Evolutionary conservation across 2,329 filamentous ascomycete species (phyloP), one percentile per base, ranked within the genome.

Genomic region (Orbilia javanica): DNA sequence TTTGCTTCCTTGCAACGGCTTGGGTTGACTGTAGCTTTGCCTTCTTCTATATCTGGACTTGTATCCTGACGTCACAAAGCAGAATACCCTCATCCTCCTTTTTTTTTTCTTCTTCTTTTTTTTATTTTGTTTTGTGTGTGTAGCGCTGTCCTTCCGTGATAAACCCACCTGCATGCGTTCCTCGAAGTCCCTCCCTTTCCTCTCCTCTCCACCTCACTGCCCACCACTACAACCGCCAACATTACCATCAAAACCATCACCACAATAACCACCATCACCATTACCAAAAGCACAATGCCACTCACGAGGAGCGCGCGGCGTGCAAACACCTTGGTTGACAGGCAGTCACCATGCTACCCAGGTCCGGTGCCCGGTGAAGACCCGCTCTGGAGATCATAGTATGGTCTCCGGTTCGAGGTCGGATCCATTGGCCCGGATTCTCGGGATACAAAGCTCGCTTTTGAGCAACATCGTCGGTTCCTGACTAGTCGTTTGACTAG

Each of bases 191-290:
- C 34, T 18, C 42, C 34, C n/a, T 22, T 44, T 13, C n/a, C 18
- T n/a, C 10, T 11, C n/a, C 25, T 27, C n/a, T 55, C 63, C 42
- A 15, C 25, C 68, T 18, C 27, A n/a, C 34, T 42, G 36, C n/a
- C 48, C 15, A 63, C 27, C 18, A 63, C 42, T 27, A 71, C 18
- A 42, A 63, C 29, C 29, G 63, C 25, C 55, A 71, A 22, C 55
- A 63, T 39, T 31, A 44, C 13, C 20, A 42, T 27, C 65, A 60
- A n/a, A 25, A 62, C 15, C 18, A 36, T 18, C 3, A 34, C 29
- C 44, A 63, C 15, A 31, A 71, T 4, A 5, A 60, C 25, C 22
- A 70, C n/a, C 42, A 52, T 11, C 20, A 70, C 20, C 3, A 42
- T 42, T 22, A 70, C 66, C 36, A 71, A 22, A 8, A 27, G 29